Evolutionary conservation across 2,329 filamentous ascomycete species (phyloP).

Genomic region (Neoarthrinium moseri): DNA sequence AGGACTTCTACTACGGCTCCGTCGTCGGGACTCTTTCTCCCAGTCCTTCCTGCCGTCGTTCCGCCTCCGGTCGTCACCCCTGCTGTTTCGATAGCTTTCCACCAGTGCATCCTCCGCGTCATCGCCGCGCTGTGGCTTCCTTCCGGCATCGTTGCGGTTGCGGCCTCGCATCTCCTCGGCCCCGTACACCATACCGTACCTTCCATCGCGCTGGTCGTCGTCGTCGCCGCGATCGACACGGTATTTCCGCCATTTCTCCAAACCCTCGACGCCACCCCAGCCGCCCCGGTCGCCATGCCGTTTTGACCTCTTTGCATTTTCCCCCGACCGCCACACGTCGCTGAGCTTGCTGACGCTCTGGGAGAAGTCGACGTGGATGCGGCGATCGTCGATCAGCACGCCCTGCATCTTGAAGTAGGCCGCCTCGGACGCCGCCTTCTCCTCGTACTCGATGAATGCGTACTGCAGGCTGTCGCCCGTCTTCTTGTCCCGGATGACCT

Average conservation of each 20-base stretch:
- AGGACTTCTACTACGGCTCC: slow-evolving; percentile 31
- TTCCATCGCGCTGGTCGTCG: slow-evolving; percentile 35
- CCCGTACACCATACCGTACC: slow-evolving; percentile 81
- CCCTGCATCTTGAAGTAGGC: slow-evolving; percentile 99
- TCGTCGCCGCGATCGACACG: slow-evolving; percentile 44
- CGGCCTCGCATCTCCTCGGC: slow-evolving; percentile 63
- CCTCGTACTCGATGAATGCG: slow-evolving; percentile 94
- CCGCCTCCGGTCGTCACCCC: slow-evolving; percentile 24
- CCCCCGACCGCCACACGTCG: slow-evolving; percentile 82
- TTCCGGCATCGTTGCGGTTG: slow-evolving; percentile 35
- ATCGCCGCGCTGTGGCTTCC: slow-evolving; percentile 15
- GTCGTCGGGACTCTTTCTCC: slow-evolving; percentile 26
- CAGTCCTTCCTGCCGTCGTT: slow-evolving; percentile 24
- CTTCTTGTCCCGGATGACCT: slow-evolving; percentile 91
- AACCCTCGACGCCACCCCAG: slow-evolving; percentile 83
- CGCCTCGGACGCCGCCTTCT: slow-evolving; percentile 88
- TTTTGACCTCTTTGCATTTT: slow-evolving; percentile 72
- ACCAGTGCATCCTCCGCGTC: slow-evolving; percentile 21
- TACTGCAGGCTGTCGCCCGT: slow-evolving; percentile 96
- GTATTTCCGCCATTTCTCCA: slow-evolving; percentile 92
- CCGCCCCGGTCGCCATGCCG: slow-evolving; percentile 53
- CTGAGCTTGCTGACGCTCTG: slow-evolving; percentile 89
- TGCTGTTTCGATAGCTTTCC: slow-evolving; percentile 18
- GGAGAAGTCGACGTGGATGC: slow-evolving; percentile 98
- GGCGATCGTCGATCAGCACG: slow-evolving; percentile 92